Evolutionary conservation across 2,329 filamentous ascomycete genomes (phyloP), one percentile per base, ranked within the genome.

Genomic region (Pseudogymnoascus sp.): DNA sequence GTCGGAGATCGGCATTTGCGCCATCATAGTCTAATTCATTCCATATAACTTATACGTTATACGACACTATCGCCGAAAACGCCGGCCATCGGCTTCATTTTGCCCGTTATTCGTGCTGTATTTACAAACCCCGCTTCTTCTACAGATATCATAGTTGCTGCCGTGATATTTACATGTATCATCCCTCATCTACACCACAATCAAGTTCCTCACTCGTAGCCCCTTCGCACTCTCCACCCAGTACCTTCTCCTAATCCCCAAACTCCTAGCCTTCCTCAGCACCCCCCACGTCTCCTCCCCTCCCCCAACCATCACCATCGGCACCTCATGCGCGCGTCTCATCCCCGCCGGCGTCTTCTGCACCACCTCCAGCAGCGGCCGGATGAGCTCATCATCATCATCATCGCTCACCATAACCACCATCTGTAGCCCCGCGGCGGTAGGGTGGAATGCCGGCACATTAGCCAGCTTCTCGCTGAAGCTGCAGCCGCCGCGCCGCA

Each of bases 401-500:
- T 84, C 82, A 2, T 85, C 82, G 62, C 83, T 84, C 4, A 97
- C 84, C 0, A 97, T 77, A 47, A 97, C 78, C 28, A 97, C 91
- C 3, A 97, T 82, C 73, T 96, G 90, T 16, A 97, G 78, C 0
- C 86, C 80, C 2, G 75, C 73, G 0, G 79, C 73, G 0, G 80
- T 78, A 0, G 89, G 86, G 1, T 85, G 80, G 72, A 87, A 93
- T 8, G 84, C 83, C 0, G 93, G 92, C n/a, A 97, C 92, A 67
- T 91, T 92, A 61, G 82, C 80, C 0, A 97, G 77, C 74, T 99
- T 99, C 28, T 88, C 77, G 37, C 84, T 87, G 74, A 97, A 97
- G 23, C 83, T 88, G 77, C 94, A 99, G 0, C 85, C 86, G 40
- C 94, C 93, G 5, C 94, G 86, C 28, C 84, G 86, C 69, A 97